A percentile compares a stretch with the other conserved stretches of the same genome.
phyloP scores from a whole-genome alignment of 306 rosid genomes.

The Castanea mollissima region DNA sequence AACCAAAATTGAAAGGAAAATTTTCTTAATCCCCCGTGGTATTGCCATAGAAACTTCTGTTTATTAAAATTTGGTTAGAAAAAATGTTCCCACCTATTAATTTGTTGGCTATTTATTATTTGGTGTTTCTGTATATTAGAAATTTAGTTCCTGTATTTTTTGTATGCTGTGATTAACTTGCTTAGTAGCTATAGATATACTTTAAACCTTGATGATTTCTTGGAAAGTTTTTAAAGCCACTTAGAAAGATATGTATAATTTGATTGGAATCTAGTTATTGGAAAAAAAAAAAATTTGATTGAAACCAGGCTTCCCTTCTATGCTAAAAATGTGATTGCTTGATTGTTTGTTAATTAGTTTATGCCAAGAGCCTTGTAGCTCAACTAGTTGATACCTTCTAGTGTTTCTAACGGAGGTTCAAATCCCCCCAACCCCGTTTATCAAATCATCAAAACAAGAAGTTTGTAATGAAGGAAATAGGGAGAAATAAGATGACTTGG shows the following conservation, averaged over 20 bases:
- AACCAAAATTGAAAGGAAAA: not conserved
- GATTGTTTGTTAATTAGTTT: not conserved
- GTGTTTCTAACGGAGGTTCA: too few species aligned
- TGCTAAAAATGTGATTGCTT: not conserved
- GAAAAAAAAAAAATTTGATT: too few species aligned
- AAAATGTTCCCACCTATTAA: not conserved
- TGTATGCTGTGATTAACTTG: not conserved
- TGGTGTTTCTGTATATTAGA: not conserved
- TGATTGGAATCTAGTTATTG: not conserved
- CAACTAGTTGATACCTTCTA: too few species aligned
- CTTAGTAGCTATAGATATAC: not conserved
- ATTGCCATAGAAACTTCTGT: not conserved
- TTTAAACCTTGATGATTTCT: not conserved
- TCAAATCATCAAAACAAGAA: not conserved
- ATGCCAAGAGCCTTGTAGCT: too few species aligned
- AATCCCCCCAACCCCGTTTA: too few species aligned
- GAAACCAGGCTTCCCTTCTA: conserved; percentile 3
- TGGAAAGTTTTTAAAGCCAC: not conserved
- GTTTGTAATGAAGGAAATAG: not conserved
- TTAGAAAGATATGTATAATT: not conserved
- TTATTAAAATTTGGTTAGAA: not conserved
- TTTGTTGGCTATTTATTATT: not conserved
- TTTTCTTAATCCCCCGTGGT: not conserved
- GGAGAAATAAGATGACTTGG: not conserved
- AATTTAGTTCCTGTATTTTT: not conserved